Evolutionary conservation across 208 protist species (phyloP).

Genomic region (Leishmania arabica): DNA sequence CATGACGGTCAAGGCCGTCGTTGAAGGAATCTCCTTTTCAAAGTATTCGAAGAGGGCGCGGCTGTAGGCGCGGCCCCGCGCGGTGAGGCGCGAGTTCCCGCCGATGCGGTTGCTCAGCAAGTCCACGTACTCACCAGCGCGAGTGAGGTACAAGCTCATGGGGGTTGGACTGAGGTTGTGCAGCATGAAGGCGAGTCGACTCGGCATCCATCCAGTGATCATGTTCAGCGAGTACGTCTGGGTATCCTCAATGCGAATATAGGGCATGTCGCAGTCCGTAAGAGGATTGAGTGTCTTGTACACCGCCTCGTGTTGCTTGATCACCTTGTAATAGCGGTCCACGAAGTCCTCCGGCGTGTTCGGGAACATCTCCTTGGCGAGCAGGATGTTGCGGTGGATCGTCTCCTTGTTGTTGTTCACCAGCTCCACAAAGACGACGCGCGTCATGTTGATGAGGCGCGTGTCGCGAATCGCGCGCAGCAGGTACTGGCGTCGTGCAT

Average conservation of each 20-base stretch:
- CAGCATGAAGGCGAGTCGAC: constrained; percentile 85
- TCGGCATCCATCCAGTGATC: constrained; percentile 88
- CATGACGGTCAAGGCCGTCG: constrained; percentile 64
- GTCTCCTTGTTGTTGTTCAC: constrained; percentile 59
- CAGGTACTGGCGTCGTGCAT: constrained; percentile 55
- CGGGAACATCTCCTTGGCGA: constrained; percentile 52
- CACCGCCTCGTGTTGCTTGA: constrained; percentile 63
- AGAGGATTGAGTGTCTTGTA: constrained; percentile 77
- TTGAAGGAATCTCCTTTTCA: constrained; percentile 39
- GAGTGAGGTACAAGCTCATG: constrained; percentile 78
- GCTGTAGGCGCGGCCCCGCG: constrained; percentile 74
- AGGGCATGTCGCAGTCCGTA: constrained; percentile 75
- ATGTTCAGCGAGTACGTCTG: constrained; percentile 81
- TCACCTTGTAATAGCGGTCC: constrained; percentile 71
- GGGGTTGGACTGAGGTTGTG: constrained; percentile 84
- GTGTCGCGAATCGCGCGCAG: constrained; percentile 72
- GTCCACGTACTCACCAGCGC: constrained; percentile 87
- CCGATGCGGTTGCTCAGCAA: constrained; percentile 75
- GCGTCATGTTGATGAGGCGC: constrained; percentile 54
- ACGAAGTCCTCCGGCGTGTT: constrained; percentile 72
- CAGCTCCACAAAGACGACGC: constrained; percentile 87
- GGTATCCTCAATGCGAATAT: constrained; percentile 83
- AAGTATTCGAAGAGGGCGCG: constrained; percentile 75
- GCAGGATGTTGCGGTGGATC: constrained; percentile 65
- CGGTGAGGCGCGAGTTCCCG: constrained; percentile 83